phyloP scores from a whole-genome alignment of 2,329 filamentous ascomycete genomes.

The Diplocarpon rosae region DNA sequence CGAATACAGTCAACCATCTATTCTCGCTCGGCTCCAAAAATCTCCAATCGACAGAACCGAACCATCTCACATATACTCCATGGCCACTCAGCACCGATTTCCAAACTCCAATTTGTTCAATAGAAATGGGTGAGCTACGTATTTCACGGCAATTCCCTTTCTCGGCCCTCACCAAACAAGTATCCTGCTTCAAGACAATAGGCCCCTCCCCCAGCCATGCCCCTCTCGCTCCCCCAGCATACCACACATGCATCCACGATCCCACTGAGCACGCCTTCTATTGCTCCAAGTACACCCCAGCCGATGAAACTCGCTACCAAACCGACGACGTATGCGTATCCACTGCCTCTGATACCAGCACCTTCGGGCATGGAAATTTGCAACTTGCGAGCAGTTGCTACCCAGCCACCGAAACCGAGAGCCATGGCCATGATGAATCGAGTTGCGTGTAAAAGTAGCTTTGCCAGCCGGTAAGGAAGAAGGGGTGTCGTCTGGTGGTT shows the following conservation, averaged over 20 bases:
- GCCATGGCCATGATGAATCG: constrained; percentile 83
- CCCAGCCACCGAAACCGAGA: constrained; percentile 93
- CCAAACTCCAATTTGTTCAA: too few species aligned
- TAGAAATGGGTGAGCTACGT: too few species aligned
- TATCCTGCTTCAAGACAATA: constrained; percentile 90
- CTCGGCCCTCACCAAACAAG: constrained; percentile 62
- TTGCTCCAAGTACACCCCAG: constrained; percentile 82
- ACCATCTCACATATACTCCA: too few species aligned
- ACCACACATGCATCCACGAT: constrained; percentile 83
- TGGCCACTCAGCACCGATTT: too few species aligned
- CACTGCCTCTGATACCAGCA: constrained; percentile 56
- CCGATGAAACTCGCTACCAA: constrained; percentile 89
- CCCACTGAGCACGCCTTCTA: constrained; percentile 78
- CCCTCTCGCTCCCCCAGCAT: constrained; percentile 86
- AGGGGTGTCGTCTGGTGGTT: constrained; percentile 42
- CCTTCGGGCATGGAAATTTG: constrained; percentile 43
- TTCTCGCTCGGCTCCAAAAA: too few species aligned
- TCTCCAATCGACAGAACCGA: too few species aligned
- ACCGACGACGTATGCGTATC: constrained; percentile 91
- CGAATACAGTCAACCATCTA: too few species aligned
- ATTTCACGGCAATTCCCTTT: constrained; percentile 7
- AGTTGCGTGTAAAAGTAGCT: constrained; percentile 82
- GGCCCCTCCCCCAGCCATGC: constrained; percentile 55
- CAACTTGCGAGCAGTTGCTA: constrained; percentile 76
- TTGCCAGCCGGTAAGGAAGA: constrained; percentile 82